A percentile compares a stretch with the other conserved stretches of the same genome.
Conservation (phyloP, 139 green algal species). For the Coelastrella sp. region DNA sequence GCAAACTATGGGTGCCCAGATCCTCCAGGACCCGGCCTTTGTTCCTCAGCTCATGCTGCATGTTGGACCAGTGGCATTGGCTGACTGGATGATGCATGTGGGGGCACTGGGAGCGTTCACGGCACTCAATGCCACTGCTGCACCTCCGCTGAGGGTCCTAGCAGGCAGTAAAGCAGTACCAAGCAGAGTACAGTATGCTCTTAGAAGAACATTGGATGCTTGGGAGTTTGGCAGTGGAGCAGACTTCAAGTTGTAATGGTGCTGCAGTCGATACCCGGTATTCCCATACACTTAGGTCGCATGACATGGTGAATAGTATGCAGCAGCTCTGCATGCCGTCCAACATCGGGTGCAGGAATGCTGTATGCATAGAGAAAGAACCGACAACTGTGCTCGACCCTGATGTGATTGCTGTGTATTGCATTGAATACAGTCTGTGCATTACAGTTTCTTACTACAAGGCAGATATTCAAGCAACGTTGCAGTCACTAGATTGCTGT, state of each 20-base stretch:
- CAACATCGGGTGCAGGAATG: too few species aligned
- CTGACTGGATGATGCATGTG: slow-evolving; percentile 79
- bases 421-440: too few species aligned
- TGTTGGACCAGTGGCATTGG: slow-evolving; percentile 66
- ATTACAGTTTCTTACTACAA: too few species aligned
- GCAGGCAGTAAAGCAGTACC: neutral
- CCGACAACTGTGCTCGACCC: too few species aligned
- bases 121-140: slow-evolving; percentile 43
- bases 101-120: slow-evolving; percentile 66
- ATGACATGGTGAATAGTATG: too few species aligned
- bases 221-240: slow-evolving; percentile 76
- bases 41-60: slow-evolving; percentile 73
- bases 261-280: too few species aligned
- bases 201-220: slow-evolving; percentile 60
- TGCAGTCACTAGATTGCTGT: too few species aligned
- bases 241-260: slow-evolving; percentile 66
- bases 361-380: too few species aligned
- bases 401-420: too few species aligned
- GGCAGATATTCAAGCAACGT: too few species aligned
- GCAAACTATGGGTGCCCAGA: slow-evolving; percentile 53
- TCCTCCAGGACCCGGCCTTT: slow-evolving; percentile 66
- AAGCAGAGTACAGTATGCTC: slow-evolving; percentile 13
- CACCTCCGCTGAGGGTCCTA: slow-evolving; percentile 17
- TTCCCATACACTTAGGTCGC: too few species aligned
- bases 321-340: too few species aligned